Base-by-base conservation (phyloP, 73 alveolate genomes). In the Paramecium sexaurelia region DNA sequence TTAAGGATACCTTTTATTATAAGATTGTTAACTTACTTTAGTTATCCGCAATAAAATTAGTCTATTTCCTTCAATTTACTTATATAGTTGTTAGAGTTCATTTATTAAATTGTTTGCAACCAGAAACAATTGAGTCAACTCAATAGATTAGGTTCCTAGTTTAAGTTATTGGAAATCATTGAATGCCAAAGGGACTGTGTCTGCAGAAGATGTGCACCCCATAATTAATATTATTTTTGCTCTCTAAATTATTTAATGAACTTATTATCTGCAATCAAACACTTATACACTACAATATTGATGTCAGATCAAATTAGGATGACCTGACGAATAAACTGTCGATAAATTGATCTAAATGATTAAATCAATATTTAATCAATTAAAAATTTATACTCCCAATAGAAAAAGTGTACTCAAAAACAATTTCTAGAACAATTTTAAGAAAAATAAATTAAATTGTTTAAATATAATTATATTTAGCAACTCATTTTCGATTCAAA, bases 11-110 rank as follows among this genome's bases (percentile, higher is more conserved):
- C 87, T 73, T 22, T 3, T n/a, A 66, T 11, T 32, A 35, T 13
- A n/a, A 35, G 3, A 11, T 32, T 10, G 0, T 13, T 13, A 15
- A 33, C 2, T 1, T 35, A 78, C 90, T 33, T 78, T 78, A 11
- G 90, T 78, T 6, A 78, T 78, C 3, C 90, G 68, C 8, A 19
- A 78, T 22, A 78, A 24, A 41, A 78, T 78, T 8, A 45, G n/a
- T 45, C 90, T 78, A 29, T 61, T 24, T 11, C 83, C 83, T 32
- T 61, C 83, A 61, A 61, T 45, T 29, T 32, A 10, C 83, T 61
- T 29, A 61, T 29, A 26, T 32, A 61, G 83, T 19, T 61, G 83
- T 61, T 61, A 61, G 24, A 61, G 24, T 61, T 61, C 83, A 61
- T 29, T 26, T 29, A 61, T 26, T 61, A 61, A 61, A 32, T 61